Base-by-base conservation (phyloP, 2,329 filamentous ascomycete species). In the Chalaropsis ovoidea region DNA sequence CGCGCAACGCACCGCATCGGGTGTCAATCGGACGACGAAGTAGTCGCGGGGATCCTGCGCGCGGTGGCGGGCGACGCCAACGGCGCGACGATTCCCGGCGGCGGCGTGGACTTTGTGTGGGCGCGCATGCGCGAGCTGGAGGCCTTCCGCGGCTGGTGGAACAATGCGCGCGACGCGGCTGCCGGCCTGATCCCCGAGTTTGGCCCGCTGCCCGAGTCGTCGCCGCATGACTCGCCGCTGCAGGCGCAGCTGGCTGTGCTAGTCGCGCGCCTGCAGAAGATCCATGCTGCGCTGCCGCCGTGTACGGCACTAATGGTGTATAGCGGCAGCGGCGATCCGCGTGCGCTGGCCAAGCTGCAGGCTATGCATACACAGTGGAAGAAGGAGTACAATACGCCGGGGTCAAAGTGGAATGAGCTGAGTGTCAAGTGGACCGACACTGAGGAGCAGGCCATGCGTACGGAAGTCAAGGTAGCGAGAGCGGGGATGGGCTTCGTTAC, bases 101-200 rank as follows among this genome's bases (percentile, higher is more conserved):
- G 83, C 61, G 82, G 84, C 54, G 84, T 86, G 52, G 84, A 87
- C 71, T 87, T 88, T 70, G 80, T 85, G 17, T 88, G 84, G 79
- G 85, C 80, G 4, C 81, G 85, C 65, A 81, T 88, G 75, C 81
- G 84, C 67, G 83, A 86, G 71, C 77, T 88, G 47, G 85, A 88
- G 73, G 81, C 82, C 17, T 75, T 83, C 17, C 84, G 85, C 68
- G 85, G 85, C 5, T 87, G 84, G 84, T 86, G 85, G 84, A 86
- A 86, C 70, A 78, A 78, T 67, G 83, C 83, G 72, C 79, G 78
- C 52, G 71, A 75, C 49, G 68, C 71, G 10, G 68, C 68, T 4
- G 69, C 73, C 68, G 73, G 70, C 67, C 72, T 75, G 67, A 63
- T 67, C 10, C 63, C 24, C 22, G 65, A 68, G 2, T 62, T 69